Evolutionary conservation across 306 rosid species (phyloP).

Genomic region (Hippophae rhamnoides): DNA sequence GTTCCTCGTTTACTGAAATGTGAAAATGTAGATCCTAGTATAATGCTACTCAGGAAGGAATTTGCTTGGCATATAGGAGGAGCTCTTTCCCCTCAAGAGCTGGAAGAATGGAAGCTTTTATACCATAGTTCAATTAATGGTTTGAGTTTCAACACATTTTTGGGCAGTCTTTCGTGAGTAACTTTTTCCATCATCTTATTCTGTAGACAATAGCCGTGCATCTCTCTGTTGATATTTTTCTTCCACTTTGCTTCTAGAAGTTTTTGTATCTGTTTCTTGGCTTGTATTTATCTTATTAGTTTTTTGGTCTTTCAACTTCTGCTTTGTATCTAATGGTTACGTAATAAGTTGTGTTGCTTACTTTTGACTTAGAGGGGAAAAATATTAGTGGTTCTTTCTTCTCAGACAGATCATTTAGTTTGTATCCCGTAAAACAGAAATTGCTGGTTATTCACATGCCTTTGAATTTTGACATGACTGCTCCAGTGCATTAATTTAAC

Average conservation of each 20-base stretch:
- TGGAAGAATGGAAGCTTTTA: constrained; percentile 78
- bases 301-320: too few species aligned
- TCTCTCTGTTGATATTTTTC: background rate
- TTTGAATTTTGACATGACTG: too few species aligned
- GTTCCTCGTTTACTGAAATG: constrained; percentile 50
- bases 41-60: constrained; percentile 57
- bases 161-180: constrained; percentile 76
- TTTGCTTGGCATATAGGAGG: constrained; percentile 96
- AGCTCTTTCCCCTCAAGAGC: constrained; percentile 64
- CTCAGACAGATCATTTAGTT: too few species aligned
- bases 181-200: background rate
- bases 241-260: too few species aligned
- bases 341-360: background rate
- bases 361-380: too few species aligned
- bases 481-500: too few species aligned
- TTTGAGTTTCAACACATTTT: constrained; percentile 84
- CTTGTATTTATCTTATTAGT: background rate
- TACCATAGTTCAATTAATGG: constrained; percentile 85
- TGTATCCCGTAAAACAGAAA: too few species aligned
- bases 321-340: too few species aligned
- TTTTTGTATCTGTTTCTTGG: background rate
- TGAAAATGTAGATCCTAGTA: constrained; percentile 38
- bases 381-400: too few species aligned
- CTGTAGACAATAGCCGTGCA: background rate
- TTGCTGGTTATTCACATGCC: too few species aligned